These are phyloP conservation scores for Trichosanthes cucumerina DNA, from an alignment of 306 rosid genomes.

Conservation along the genomic window DNA sequence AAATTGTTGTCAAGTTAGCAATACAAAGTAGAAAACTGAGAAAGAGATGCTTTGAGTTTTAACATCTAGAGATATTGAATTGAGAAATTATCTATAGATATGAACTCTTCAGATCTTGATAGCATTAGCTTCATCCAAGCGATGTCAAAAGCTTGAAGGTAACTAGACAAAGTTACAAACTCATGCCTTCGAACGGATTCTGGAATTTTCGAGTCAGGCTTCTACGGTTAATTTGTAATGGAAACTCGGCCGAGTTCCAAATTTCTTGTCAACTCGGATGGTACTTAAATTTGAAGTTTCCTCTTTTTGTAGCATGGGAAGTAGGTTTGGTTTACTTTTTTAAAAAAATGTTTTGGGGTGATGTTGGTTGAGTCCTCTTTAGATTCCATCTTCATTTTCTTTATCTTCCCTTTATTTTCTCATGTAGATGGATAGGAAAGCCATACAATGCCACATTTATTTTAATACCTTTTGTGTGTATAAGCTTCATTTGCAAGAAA, in stretches of 20 bases:
- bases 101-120: not conserved
- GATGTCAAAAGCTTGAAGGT: not conserved
- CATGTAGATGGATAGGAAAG: not conserved
- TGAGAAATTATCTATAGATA: not conserved
- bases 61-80: not conserved
- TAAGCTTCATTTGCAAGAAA: conserved; percentile 1
- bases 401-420: not conserved
- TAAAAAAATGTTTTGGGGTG: not conserved
- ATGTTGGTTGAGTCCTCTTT: not conserved
- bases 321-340: not conserved
- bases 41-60: not conserved
- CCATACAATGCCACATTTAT: not conserved
- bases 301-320: not conserved
- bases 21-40: not conserved
- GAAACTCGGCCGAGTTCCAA: not conserved
- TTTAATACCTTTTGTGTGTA: not conserved
- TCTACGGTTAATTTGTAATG: not conserved
- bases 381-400: not conserved
- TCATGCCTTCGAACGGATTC: not conserved
- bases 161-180: not conserved
- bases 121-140: not conserved
- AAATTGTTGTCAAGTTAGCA: no score
- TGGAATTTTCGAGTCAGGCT: not conserved
- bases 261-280: not conserved
- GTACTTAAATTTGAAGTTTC: not conserved